Percentiles rank a stretch among this genome's conserved stretches.
These are phyloP conservation scores for Arxiozyma bovina DNA, from an alignment of 1,139 yeast species.

Conservation along the genomic window DNA sequence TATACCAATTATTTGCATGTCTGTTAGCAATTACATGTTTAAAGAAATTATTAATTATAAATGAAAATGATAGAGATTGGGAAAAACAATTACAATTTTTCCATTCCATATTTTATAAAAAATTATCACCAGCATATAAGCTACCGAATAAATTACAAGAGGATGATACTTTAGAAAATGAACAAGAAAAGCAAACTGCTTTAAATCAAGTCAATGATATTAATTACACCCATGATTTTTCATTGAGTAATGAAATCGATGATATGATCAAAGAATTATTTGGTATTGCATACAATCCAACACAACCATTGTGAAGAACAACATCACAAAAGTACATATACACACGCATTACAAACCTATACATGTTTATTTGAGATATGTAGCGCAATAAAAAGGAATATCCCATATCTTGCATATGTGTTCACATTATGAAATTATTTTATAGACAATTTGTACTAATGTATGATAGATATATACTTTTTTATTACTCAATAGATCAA, in stretches of 20 bases:
- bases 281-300: constrained; percentile 16
- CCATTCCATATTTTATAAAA: constrained; percentile 18
- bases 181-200: constrained; percentile 17
- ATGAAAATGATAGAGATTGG: constrained; percentile 4
- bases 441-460: not conserved
- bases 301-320: constrained; percentile 7
- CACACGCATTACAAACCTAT: not conserved
- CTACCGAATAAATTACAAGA: constrained; percentile 23
- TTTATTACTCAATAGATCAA: too few relatives aligned
- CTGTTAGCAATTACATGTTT: constrained; percentile 26
- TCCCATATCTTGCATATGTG: not conserved
- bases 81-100: constrained; percentile 20
- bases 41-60: constrained; percentile 16
- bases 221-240: constrained; percentile 28
- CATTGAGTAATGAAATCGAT: constrained; percentile 31
- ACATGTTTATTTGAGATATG: too few relatives aligned
- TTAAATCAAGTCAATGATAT: constrained; percentile 22
- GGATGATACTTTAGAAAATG: constrained; percentile 19
- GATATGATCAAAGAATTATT: constrained; percentile 29
- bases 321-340: not conserved
- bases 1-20: constrained; percentile 30
- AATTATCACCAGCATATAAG: constrained; percentile 22
- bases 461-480: not conserved
- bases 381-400: not conserved
- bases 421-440: too few relatives aligned